Conservation (phyloP, 768 basidiomycete species). For the Lentinula detonsa region DNA sequence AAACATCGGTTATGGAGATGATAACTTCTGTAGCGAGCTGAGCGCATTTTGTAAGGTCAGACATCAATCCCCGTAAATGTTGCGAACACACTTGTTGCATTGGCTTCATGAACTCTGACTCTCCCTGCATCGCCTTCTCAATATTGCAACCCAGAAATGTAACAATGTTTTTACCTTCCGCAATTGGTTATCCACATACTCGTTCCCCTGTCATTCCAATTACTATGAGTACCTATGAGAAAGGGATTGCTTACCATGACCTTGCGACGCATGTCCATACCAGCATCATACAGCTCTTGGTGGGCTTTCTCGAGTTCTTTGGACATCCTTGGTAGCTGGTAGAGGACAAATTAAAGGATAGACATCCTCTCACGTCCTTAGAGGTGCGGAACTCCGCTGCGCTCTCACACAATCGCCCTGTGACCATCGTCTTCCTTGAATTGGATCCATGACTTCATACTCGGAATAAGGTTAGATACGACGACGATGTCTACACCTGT, state of each 20-base stretch:
- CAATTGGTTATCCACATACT: constrained; percentile 36
- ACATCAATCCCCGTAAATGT: neutral
- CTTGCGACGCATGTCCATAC: constrained; percentile 31
- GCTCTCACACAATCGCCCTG: neutral
- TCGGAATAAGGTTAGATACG: neutral
- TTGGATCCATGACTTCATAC: neutral
- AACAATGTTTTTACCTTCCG: constrained; percentile 16
- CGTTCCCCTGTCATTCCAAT: constrained; percentile 27
- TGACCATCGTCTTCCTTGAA: neutral
- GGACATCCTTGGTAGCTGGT: neutral
- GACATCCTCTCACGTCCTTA: neutral
- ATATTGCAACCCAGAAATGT: neutral
- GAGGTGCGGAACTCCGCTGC: neutral
- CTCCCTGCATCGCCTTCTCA: constrained; percentile 17
- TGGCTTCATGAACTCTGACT: constrained; percentile 39
- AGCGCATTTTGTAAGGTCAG: neutral
- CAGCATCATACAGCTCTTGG: constrained; percentile 35
- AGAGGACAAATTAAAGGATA: neutral
- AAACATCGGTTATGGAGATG: constrained; percentile 9
- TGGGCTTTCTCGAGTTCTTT: constrained; percentile 22
- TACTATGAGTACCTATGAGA: neutral
- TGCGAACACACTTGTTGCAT: constrained; percentile 32
- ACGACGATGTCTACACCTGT: neutral
- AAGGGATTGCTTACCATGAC: constrained; percentile 28
- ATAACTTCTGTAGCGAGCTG: constrained; percentile 31